Evolutionary conservation across 2,329 filamentous ascomycete genomes (phyloP).

Genomic region (Aspergillus candidus): DNA sequence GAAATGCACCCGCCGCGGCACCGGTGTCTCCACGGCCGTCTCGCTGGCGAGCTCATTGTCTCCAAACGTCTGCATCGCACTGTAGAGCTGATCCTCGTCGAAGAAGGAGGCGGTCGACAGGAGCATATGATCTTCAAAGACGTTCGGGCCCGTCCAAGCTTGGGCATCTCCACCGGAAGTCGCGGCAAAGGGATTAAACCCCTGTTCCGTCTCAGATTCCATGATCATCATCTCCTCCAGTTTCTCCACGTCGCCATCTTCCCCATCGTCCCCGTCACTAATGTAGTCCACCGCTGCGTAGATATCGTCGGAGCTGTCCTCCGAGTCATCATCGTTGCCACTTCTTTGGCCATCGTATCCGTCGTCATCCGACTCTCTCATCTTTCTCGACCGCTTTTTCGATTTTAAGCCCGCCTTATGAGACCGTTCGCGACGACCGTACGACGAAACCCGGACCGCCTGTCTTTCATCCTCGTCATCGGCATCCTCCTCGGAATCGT

Average conservation of each 20-base stretch:
- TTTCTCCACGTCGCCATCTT: slow-evolving; percentile 70
- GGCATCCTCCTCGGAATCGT: slow-evolving; percentile 35
- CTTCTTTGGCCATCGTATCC: slow-evolving; percentile 25
- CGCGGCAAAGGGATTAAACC: slow-evolving; percentile 15
- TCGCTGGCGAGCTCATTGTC: slow-evolving; percentile 34
- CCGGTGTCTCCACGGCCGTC: slow-evolving; percentile 35
- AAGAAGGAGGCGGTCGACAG: slow-evolving; percentile 38
- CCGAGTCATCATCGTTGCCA: slow-evolving; percentile 28
- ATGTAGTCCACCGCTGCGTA: slow-evolving; percentile 75
- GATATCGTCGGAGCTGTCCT: slow-evolving; percentile 56
- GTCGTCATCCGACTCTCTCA: slow-evolving; percentile 29
- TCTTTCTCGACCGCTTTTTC: slow-evolving; percentile 29
- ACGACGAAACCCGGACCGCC: slow-evolving; percentile 39
- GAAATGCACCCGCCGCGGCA: slow-evolving; percentile 67
- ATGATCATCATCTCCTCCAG: slow-evolving; percentile 73
- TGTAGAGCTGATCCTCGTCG: slow-evolving; percentile 39
- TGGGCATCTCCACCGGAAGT: slow-evolving; percentile 21
- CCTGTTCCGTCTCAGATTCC: slow-evolving; percentile 34
- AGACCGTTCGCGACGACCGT: slow-evolving; percentile 28
- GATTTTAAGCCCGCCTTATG: slow-evolving; percentile 38
- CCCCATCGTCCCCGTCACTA: slow-evolving; percentile 71
- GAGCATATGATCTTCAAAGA: slow-evolving; percentile 38
- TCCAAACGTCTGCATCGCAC: slow-evolving; percentile 33
- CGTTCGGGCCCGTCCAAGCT: slow-evolving; percentile 51
- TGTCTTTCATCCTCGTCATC: slow-evolving; percentile 41